Base-by-base conservation (phyloP, 108 stramenopile genomes). In the Conticribra guillardii region DNA sequence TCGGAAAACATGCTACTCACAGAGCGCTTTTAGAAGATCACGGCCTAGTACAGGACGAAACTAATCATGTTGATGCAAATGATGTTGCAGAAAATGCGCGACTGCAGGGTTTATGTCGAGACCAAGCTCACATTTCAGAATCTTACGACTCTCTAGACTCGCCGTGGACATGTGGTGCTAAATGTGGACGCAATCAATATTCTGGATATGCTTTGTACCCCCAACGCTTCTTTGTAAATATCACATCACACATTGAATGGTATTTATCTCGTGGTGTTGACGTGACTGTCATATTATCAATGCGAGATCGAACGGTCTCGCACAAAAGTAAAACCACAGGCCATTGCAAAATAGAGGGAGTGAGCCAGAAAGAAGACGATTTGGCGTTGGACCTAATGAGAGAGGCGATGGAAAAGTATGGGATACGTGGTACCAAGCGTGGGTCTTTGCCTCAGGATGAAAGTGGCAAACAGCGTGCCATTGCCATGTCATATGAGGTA, bases 221-320 rank as follows among this genome's bases (percentile, higher is more conserved):
- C 5, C 41, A 44, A 15, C 70, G 70, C n/a, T 71, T 60, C 44
- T 71, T 62, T 47, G 60, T 71, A 1, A 71, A 71, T 30, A 54
- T 62, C 29, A 58, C 70, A 23, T 27, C 54, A 21, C 70, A 71
- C 29, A 56, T 71, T 48, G 63, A 73, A 18, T 73, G 71, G 71
- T 73, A 73, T 28, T 53, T 26, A 3, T 18, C 55, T 56, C 51
- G 71, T 41, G 71, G 71, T 4, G 71, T 73, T 16, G 71, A 73
- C 18, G 29, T 55, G 0, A 73, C 71, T 21, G 71, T 32, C 0
- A 48, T 73, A 2, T 51, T 73, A 22, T 41, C 53, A 34, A 34
- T 51, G 3, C 45, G 71, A 64, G 71, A 73, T 29, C 33, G 44
- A 7, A 44, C 53, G 1, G 27, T 67, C 5, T n/a, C 66, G 37